Base-by-base conservation (phyloP, 164 flowering plant genomes). In the Aristolochia fimbriata region DNA sequence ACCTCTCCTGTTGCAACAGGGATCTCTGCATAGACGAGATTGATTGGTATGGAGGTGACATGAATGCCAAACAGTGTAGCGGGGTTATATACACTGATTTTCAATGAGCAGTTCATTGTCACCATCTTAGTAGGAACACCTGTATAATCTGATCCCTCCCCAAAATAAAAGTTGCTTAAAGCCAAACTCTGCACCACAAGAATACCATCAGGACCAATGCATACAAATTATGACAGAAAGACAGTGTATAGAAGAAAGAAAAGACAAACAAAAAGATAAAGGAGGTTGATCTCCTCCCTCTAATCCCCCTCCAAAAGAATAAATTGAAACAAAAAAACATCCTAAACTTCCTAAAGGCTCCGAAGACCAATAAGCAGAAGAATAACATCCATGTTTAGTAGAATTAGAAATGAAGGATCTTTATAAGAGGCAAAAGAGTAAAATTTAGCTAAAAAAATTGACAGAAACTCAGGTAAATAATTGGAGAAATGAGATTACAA, bases 51-150 rank as follows among this genome's bases (percentile, higher is more conserved):
- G 63, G 95, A 82, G 75, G 73, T 81, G 54, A 93, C 97, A 76
- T 88, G 96, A 67, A 93, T 90, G 55, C 99, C 99, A 61, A 83
- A 90, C 17, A 93, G 72, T 47, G 95, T 65, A 53, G 96, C 96
- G 19, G 97, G 91, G 61, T 90, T 93, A 70, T 83, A 80, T n/a
- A 88, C 65, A 20, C 76, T 76, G 58, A 94, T 63, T 77, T 69
- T 81, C 80, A 90, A 57, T 1, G 99, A 70, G 47, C 85, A 80
- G 63, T 90, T 93, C 67, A 79, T 59, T 0, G 91, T 86, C 60
- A 86, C 68, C 82, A 93, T 68, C 76, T 83, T 90, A 54, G 99
- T 90, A 57, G 85, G 87, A 47, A 93, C 97, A 0, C 99, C 99
- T 13, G 93, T 70, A 70, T 46, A 57, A 66, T 90, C 99, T 23